Base-by-base conservation (phyloP, 164 flowering plant species). In the Umbilicus rupestris region DNA sequence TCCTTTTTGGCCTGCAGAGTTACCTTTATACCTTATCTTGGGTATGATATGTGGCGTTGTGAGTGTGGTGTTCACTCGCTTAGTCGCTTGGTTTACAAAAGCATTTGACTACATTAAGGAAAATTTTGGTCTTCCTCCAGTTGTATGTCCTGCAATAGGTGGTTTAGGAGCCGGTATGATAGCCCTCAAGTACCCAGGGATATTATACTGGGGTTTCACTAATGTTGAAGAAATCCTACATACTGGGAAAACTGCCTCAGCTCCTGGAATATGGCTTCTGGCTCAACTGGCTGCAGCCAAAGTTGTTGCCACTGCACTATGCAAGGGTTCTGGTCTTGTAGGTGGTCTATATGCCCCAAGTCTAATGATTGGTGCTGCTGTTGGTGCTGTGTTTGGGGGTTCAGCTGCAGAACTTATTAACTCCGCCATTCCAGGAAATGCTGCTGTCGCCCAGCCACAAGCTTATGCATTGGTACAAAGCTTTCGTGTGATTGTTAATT, bases 301-400 rank as follows among this genome's bases (percentile, higher is more conserved):
- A 79, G 99, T 94, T 65, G 89, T 92, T 59, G 97, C 99, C 12
- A 91, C 99, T 26, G 90, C 99, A 74, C 76, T 94, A 55, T 94
- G 99, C 74, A 94, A 87, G 72, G 99, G 99, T 12, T 95, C 99
- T 76, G 96, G 97, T 64, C 97, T 95, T 74, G 99, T 95, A 49
- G 99, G 99, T 67, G 99, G 99, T 59, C 86, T 91, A 24, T 94
- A 94, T 84, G 99, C 99, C n/a, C 99, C 97, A 31, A 94, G 97
- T 79, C 83, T 94, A 78, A 94, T 94, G 99, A 94, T 91, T 77
- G 99, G 99, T 72, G 96, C 99, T 75, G 97, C 99, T 66, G 88
- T 89, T 69, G 99, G 99, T 72, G 97, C 99, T 72, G 96, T 94
- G 7, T 94, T 94, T 81, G 99, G 99, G 7, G 99, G 99, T 71